These are phyloP conservation scores for Zygoascus hellenicus DNA, from an alignment of 1,139 yeast genomes.

Conservation along the genomic window DNA sequence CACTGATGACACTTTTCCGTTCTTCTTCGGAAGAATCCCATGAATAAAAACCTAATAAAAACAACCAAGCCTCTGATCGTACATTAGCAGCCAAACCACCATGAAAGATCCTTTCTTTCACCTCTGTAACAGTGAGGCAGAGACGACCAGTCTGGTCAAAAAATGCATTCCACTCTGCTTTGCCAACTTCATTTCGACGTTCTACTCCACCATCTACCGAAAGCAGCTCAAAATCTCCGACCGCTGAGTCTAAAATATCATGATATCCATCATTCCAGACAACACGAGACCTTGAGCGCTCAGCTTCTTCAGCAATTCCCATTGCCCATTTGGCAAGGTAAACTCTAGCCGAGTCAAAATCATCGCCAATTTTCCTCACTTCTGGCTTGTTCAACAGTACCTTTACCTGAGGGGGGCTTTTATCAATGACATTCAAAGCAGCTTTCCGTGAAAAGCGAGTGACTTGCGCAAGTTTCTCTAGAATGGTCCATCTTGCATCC, in stretches of 20 bases:
- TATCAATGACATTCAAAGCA: conserved; percentile 54
- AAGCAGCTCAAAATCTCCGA: conserved; percentile 63
- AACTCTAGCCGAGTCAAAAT: conserved; percentile 85
- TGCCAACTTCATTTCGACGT: conserved; percentile 58
- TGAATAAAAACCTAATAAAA: conserved; percentile 73
- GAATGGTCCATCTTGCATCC: conserved; percentile 76
- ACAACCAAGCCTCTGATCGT: conserved; percentile 79
- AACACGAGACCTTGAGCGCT: conserved; percentile 51
- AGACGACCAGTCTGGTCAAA: conserved; percentile 78
- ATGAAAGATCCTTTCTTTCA: conserved; percentile 78
- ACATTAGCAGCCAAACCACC: conserved; percentile 67
- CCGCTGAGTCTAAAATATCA: conserved; percentile 53
- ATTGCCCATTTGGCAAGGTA: conserved; percentile 97
- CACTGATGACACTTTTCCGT: conserved; percentile 50
- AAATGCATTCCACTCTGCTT: conserved; percentile 78
- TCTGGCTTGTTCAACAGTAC: conserved; percentile 70
- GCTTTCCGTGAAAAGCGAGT: conserved; percentile 64
- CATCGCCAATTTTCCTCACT: conserved; percentile 74
- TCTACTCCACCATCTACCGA: conserved; percentile 56
- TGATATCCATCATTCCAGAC: conserved; percentile 37
- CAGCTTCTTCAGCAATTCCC: conserved; percentile 90
- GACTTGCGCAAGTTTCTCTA: conserved; percentile 79
- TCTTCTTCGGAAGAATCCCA: conserved; percentile 81
- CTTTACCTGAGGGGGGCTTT: conserved; percentile 56
- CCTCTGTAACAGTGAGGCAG: conserved; percentile 64